Base-by-base conservation (phyloP, 2,329 filamentous ascomycete genomes). In the Rutstroemia sp. region DNA sequence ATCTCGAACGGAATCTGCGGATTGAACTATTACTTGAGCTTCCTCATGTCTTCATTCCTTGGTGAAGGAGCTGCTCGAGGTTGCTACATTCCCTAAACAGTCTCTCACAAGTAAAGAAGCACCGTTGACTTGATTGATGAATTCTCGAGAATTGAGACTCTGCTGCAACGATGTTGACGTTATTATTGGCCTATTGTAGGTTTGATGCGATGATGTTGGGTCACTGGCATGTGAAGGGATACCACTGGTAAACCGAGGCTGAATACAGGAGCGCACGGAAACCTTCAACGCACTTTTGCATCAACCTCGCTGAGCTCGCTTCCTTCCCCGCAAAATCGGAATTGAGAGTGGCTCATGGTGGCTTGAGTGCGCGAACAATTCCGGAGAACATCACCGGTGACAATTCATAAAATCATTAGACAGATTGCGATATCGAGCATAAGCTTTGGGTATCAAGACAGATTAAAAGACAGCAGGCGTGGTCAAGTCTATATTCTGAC, bases 41-140 rank as follows among this genome's bases (percentile, higher is more conserved):
- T 51, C 53, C 30, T 49, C 52, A 55, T 51, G 21, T 51, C 52
- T 40, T 51, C 53, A 48, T 34, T 44, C 47, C 17, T 34, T 19
- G 34, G 36, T 50, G 19, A 51, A 19, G 38, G 7, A 34, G 30
- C 16, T 19, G 38, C 14, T 25, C 19, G 27, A n/a, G n/a, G 46
- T 36, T 44, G 38, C 49, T 45, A 48, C 53, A 55, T 55, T 55
- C 53, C 53, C 39, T 39, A n/a, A 23, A 27, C 17, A 16, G 10
- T 44, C 19, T 23, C 16, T 30, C 27, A 16, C 16, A 9, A 30
- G 23, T 36, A 16, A n/a, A 25, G 38, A 14, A 14, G 19, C 42
- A 45, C n/a, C 19, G 45, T 27, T 14, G 19, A 3, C 39, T 42
- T 42, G 39, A 42, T 14, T 23, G 44, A 5, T 46, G 44, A 27